Percentiles rank a stretch among this genome's conserved stretches.
Conservation (phyloP, 1,139 yeast species). For the Kurtzmaniella natalensis region DNA sequence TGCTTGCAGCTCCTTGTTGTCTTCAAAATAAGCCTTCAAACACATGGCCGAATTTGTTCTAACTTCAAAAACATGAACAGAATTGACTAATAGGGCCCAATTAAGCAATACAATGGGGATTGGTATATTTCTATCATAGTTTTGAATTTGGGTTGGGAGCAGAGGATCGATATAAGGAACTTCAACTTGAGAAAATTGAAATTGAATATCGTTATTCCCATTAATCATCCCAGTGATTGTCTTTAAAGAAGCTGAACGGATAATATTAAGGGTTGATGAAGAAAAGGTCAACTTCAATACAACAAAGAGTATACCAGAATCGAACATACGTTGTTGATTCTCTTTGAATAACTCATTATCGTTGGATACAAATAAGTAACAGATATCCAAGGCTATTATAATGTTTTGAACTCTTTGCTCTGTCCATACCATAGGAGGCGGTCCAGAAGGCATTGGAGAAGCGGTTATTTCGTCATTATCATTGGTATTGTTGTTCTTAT, state of each 20-base stretch:
- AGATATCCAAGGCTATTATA: slow-evolving; percentile 63
- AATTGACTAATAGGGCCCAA: slow-evolving; percentile 76
- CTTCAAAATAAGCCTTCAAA: slow-evolving; percentile 63
- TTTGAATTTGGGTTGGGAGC: slow-evolving; percentile 47
- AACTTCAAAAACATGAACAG: slow-evolving; percentile 80
- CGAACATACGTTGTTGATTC: slow-evolving; percentile 62
- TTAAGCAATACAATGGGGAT: slow-evolving; percentile 71
- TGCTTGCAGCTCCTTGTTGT: slow-evolving; percentile 57
- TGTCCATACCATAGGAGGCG: slow-evolving; percentile 53
- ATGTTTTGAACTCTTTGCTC: slow-evolving; percentile 69
- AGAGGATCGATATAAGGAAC: slow-evolving; percentile 90
- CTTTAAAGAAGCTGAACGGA: slow-evolving; percentile 64
- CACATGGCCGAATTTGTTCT: slow-evolving; percentile 68
- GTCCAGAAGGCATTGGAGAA: slow-evolving; percentile 13
- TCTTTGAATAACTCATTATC: slow-evolving; percentile 61
- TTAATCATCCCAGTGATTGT: slow-evolving; percentile 76
- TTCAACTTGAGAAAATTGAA: slow-evolving; percentile 71
- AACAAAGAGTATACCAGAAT: slow-evolving; percentile 60
- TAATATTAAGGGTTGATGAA: slow-evolving; percentile 52
- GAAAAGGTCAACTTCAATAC: slow-evolving; percentile 70
- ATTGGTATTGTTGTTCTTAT: not conserved
- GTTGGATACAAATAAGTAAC: slow-evolving; percentile 67
- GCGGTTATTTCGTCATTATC: too few species aligned
- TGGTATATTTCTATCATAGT: slow-evolving; percentile 43
- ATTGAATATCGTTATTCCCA: slow-evolving; percentile 60